phyloP scores from a whole-genome alignment of 106 monocot species.

The Amphibolis antarctica region DNA sequence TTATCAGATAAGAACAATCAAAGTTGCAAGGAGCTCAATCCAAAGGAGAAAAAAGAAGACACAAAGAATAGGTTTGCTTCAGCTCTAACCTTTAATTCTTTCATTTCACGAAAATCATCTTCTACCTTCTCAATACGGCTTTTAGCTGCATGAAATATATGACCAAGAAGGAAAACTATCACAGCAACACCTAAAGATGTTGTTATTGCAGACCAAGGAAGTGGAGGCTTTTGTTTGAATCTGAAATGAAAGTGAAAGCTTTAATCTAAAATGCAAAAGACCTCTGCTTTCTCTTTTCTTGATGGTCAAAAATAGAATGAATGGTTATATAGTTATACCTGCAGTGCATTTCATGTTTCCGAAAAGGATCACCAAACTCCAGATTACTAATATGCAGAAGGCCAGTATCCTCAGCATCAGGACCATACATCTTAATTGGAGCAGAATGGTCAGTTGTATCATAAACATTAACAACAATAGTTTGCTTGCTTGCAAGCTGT shows the following conservation, averaged over 20 bases:
- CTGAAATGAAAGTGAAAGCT: slow-evolving; percentile 14
- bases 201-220: slow-evolving; percentile 76
- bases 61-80: too few species aligned
- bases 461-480: slow-evolving; percentile 66
- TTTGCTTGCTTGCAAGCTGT: slow-evolving; percentile 82
- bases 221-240: slow-evolving; percentile 49
- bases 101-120: slow-evolving; percentile 74
- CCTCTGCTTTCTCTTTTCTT: background rate
- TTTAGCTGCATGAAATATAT: slow-evolving; percentile 68
- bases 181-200: slow-evolving; percentile 51
- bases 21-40: too few species aligned
- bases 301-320: too few species aligned
- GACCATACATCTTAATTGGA: slow-evolving; percentile 75
- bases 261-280: background rate
- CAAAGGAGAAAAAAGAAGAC: too few species aligned
- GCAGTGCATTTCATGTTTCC: slow-evolving; percentile 87
- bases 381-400: slow-evolving; percentile 40
- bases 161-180: slow-evolving; percentile 65
- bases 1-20: too few species aligned
- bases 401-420: slow-evolving; percentile 25
- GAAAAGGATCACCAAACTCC: slow-evolving; percentile 72
- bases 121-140: slow-evolving; percentile 70
- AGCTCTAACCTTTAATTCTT: slow-evolving; percentile 65
- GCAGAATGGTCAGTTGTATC: slow-evolving; percentile 55
- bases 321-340: too few species aligned